Conservation (phyloP, 169 alveolate species). For the Plasmodium sp. region DNA sequence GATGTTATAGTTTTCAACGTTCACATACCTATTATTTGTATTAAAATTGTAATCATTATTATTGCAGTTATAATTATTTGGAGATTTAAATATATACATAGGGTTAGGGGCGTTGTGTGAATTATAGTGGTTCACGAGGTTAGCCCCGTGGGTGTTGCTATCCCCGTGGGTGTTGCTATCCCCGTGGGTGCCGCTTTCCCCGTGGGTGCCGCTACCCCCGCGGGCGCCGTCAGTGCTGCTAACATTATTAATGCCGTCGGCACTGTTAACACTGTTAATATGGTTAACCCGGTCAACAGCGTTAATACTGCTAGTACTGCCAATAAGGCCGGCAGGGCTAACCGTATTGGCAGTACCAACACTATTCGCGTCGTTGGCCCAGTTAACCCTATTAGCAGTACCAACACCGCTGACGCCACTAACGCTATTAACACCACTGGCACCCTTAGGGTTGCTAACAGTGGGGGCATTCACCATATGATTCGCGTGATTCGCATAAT, state of each 20-base stretch:
- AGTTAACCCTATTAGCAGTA: conserved; percentile 13
- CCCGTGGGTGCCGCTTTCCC: background rate
- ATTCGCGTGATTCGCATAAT: too few relatives aligned
- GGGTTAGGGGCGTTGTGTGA: conserved; percentile 44
- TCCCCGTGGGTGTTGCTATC: background rate
- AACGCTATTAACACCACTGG: conserved; percentile 21
- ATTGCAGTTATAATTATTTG: conserved; percentile 55
- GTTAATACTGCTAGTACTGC: background rate
- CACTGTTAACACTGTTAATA: background rate
- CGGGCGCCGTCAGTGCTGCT: background rate
- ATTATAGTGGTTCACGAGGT: conserved; percentile 6
- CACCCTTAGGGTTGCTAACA: background rate
- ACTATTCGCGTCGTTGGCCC: background rate
- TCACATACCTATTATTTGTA: conserved; percentile 72
- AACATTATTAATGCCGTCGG: background rate
- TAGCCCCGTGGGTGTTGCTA: background rate
- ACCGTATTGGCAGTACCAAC: background rate
- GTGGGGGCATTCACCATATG: background rate
- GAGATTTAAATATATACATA: conserved; percentile 29
- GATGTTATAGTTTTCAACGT: conserved; percentile 25
- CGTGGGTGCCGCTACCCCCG: background rate
- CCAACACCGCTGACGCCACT: background rate
- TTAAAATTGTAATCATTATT: conserved; percentile 59
- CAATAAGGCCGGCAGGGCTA: background rate
- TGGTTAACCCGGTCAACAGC: background rate